Base-by-base conservation (phyloP, 768 basidiomycete species). In the Exidia glandulosa region DNA sequence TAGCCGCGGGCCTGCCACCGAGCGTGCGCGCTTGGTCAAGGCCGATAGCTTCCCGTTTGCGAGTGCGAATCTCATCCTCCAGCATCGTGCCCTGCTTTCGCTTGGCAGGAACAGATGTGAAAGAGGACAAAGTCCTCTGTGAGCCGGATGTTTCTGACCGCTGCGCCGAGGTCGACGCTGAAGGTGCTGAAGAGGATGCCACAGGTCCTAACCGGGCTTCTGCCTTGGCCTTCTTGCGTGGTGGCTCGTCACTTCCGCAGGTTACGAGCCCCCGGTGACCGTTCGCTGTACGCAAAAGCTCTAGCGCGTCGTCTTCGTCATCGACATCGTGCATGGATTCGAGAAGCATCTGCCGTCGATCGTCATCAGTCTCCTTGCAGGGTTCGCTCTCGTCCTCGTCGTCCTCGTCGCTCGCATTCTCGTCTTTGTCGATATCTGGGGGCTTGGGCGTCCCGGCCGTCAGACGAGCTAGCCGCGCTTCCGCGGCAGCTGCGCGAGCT, bases 401-500 rank as follows among this genome's bases (percentile, higher is more conserved):
- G n/a, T 63, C 62, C 4, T 61, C 55, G n/a, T 70, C 68, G 45
- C 32, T 56, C 2, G 45, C 47, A 25, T 69, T 64, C 29, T 67
- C 65, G 19, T 66, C 67, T 23, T 29, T 19, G 19, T 31, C 9
- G 19, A 7, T 9, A 13, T 68, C 66, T 7, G 61, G 63, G 34
- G 61, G 47, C 32, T 57, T 67, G 60, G 47, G 64, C 58, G 62
- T 32, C 7, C n/a, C 36, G 32, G 60, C 63, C 45, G 62, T 52
- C 34, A 65, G 59, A 19, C 56, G 33, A 59, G 23, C 45, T 13
- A 88, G 57, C 33, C 90, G 78, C 25, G 73, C 76, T 70, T 92
- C 87, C 6, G 80, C 81, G n/a, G 89, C 90, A 34, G 83, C 63
- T 1, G 88, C 89, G 59, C 89, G 79, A 67, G 89, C 87, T 64